phyloP scores from a whole-genome alignment of 108 stramenopile genomes.

The Fistulifera solaris region DNA sequence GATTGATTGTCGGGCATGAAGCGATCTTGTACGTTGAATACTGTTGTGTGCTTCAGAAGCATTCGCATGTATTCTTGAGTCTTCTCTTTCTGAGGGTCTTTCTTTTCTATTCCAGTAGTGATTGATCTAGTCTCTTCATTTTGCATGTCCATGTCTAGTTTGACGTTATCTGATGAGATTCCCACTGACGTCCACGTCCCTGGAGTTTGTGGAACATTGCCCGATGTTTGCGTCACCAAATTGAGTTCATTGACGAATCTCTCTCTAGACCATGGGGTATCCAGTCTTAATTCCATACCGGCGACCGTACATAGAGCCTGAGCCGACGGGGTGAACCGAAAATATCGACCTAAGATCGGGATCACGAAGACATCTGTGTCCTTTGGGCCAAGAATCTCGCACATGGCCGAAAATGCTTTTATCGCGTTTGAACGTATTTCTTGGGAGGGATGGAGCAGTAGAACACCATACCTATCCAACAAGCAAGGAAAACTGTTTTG shows the following conservation, averaged over 20 bases:
- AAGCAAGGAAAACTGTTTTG: slow-evolving; percentile 37
- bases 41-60: slow-evolving; percentile 20
- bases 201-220: slow-evolving; percentile 11
- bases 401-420: slow-evolving; percentile 32
- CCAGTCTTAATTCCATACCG: slow-evolving; percentile 18
- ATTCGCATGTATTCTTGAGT: slow-evolving; percentile 15
- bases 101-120: background rate
- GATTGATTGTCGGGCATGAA: slow-evolving; percentile 8
- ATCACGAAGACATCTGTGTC: slow-evolving; percentile 62
- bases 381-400: slow-evolving; percentile 42
- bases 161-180: slow-evolving; percentile 1
- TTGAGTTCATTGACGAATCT: slow-evolving; percentile 23
- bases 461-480: slow-evolving; percentile 52
- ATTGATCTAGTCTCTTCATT: background rate
- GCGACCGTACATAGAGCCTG: background rate
- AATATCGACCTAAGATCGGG: slow-evolving; percentile 51
- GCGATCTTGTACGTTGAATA: no score
- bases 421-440: slow-evolving; percentile 40
- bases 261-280: slow-evolving; percentile 29
- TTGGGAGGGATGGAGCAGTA: slow-evolving; percentile 63
- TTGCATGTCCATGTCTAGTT: slow-evolving; percentile 3
- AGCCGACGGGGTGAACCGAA: slow-evolving; percentile 42
- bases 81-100: slow-evolving; percentile 2
- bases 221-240: slow-evolving; percentile 1
- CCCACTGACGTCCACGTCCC: slow-evolving; percentile 42